A percentile compares a stretch with the other conserved stretches of the same genome.
Evolutionary conservation across 164 flowering plant genomes (phyloP).

Genomic region (Dillenia turbinata): DNA sequence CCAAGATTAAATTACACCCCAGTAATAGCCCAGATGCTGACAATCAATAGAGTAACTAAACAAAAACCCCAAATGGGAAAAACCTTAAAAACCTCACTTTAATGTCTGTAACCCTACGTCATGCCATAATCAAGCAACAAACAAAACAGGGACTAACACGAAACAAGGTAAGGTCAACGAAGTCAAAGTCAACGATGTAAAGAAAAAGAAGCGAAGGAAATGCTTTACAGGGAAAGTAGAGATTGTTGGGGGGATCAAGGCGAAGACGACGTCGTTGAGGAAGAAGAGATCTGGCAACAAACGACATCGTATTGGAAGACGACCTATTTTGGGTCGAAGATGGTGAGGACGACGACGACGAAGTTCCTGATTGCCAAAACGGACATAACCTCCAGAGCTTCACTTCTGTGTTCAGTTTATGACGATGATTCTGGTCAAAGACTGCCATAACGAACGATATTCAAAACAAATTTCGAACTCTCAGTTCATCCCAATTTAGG

Average conservation of each 20-base stretch:
- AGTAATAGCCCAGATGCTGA: too few species aligned
- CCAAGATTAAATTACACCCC: too few species aligned
- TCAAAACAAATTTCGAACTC: too few species aligned
- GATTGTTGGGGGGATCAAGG: constrained; percentile 50
- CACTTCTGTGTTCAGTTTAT: constrained; percentile 5
- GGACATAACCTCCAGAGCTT: constrained; percentile 38
- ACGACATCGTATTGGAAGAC: constrained; percentile 32
- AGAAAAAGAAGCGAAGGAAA: background rate
- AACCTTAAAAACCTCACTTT: too few species aligned
- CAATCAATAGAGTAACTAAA: too few species aligned
- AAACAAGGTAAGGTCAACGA: background rate
- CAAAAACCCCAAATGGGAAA: too few species aligned
- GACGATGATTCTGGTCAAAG: too few species aligned
- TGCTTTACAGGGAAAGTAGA: constrained; percentile 55
- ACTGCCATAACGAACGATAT: too few species aligned
- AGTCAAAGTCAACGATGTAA: background rate
- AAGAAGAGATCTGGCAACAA: constrained; percentile 51
- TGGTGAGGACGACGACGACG: constrained; percentile 32
- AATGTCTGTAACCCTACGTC: too few species aligned
- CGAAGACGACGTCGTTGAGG: constrained; percentile 55
- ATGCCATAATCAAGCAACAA: constrained; percentile 3
- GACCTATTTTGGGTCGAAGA: constrained; percentile 32
- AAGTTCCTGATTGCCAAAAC: constrained; percentile 37
- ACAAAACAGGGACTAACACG: background rate
- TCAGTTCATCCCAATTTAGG: too few species aligned